Evolutionary conservation across 768 basidiomycete genomes (phyloP).

Genomic region (Mycena belliarum): DNA sequence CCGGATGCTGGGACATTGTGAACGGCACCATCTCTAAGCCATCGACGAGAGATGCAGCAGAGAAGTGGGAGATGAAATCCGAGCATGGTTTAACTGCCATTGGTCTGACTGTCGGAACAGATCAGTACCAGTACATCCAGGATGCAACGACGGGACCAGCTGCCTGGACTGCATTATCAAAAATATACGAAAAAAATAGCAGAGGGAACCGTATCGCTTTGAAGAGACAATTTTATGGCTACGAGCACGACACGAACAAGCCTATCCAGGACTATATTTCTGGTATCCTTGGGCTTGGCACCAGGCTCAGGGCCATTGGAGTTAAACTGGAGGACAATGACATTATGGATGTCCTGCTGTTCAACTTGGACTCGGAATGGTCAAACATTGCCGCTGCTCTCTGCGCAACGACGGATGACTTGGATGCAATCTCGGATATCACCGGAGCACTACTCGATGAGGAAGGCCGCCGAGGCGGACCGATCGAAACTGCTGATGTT

Average conservation of each 20-base stretch:
- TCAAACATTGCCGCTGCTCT: neutral
- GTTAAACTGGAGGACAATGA: too few relatives aligned
- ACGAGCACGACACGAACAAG: neutral
- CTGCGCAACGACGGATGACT: neutral
- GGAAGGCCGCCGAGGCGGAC: neutral
- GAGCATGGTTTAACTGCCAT: too few relatives aligned
- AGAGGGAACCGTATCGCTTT: neutral
- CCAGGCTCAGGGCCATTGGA: slow-evolving; percentile 2
- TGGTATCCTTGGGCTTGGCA: neutral
- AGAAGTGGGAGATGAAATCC: too few relatives aligned
- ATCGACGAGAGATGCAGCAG: neutral
- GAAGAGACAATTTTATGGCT: slow-evolving; percentile 2
- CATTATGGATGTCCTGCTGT: neutral
- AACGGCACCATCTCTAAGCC: neutral
- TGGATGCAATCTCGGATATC: too few relatives aligned
- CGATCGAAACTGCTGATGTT: too few relatives aligned
- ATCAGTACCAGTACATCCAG: too few relatives aligned
- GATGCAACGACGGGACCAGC: too few relatives aligned
- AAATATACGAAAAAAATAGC: too few relatives aligned
- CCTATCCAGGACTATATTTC: neutral
- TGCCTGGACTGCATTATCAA: too few relatives aligned
- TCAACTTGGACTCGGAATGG: neutral
- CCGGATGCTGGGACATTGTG: neutral
- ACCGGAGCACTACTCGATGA: neutral
- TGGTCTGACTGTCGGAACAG: too few relatives aligned